phyloP scores from a whole-genome alignment of 1,284 basidiomycete genomes.

The Pseudozyma sp. region DNA sequence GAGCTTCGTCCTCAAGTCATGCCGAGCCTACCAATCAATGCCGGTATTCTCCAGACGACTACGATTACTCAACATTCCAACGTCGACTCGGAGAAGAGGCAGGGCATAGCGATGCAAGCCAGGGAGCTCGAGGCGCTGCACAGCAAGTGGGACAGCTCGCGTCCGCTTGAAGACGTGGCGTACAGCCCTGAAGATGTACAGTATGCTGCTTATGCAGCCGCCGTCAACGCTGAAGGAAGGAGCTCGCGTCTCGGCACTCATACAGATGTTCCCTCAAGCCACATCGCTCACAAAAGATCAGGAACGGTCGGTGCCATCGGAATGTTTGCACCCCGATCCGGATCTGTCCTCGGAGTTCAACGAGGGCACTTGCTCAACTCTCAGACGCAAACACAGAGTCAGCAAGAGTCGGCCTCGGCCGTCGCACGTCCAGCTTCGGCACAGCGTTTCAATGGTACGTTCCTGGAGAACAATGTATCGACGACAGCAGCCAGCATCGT shows the following conservation, averaged over 20 bases:
- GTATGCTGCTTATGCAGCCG: conserved; percentile 1
- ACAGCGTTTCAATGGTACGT: conserved; percentile 34
- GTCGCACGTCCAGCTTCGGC: conserved; percentile 41
- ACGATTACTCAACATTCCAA: conserved; percentile 5
- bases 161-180: conserved; percentile 4
- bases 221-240: conserved; percentile 22
- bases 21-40: conserved; percentile 10
- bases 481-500: conserved; percentile 37
- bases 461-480: conserved; percentile 27
- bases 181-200: conserved; percentile 11
- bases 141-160: conserved; percentile 24
- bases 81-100: conserved; percentile 3
- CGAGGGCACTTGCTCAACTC: conserved; percentile 29
- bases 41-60: conserved; percentile 3
- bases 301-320: conserved; percentile 36
- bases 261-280: conserved; percentile 7
- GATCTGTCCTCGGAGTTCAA: conserved; percentile 22
- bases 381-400: conserved; percentile 35
- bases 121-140: conserved; percentile 13
- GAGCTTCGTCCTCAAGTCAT: conserved; percentile 29
- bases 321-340: conserved; percentile 21
- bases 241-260: conserved; percentile 45
- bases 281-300: conserved; percentile 26
- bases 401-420: conserved; percentile 25
- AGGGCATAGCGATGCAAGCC: conserved; percentile 4